Percentiles rank a stretch among this genome's conserved stretches.
Evolutionary conservation across 768 basidiomycete species (phyloP).

Genomic region (Tricholoma hemisulphureum): DNA sequence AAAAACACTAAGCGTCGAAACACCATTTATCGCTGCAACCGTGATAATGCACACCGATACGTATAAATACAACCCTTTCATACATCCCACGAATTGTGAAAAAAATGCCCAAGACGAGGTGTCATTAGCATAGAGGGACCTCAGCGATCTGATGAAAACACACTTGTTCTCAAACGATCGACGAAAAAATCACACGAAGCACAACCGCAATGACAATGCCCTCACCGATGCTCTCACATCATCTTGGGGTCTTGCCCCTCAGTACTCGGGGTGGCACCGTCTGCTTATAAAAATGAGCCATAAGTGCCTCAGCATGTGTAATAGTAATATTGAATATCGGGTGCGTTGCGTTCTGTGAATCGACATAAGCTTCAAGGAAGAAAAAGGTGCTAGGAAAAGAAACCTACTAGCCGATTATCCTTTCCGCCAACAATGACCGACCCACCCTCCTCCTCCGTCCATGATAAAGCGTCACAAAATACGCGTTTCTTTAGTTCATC

Average conservation of each 20-base stretch:
- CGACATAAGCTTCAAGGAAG: background rate
- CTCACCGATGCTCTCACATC: no score
- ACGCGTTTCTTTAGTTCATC: constrained; percentile 30
- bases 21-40: no score
- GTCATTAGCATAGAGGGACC: no score
- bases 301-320: constrained; percentile 62
- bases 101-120: no score
- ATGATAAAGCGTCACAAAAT: constrained; percentile 57
- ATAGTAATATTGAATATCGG: constrained; percentile 76
- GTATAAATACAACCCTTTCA: no score
- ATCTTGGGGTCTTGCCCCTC: background rate
- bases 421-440: constrained; percentile 55
- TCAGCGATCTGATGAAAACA: no score
- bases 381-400: background rate
- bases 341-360: constrained; percentile 71
- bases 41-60: no score
- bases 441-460: constrained; percentile 66
- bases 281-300: constrained; percentile 75
- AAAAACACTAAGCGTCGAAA: no score
- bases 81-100: no score
- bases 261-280: constrained; percentile 36
- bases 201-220: no score
- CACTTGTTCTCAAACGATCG: no score
- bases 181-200: no score
- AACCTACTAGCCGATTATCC: constrained; percentile 62